Base-by-base conservation (phyloP, 2,329 filamentous ascomycete species). In the Clonostachys sp. region DNA sequence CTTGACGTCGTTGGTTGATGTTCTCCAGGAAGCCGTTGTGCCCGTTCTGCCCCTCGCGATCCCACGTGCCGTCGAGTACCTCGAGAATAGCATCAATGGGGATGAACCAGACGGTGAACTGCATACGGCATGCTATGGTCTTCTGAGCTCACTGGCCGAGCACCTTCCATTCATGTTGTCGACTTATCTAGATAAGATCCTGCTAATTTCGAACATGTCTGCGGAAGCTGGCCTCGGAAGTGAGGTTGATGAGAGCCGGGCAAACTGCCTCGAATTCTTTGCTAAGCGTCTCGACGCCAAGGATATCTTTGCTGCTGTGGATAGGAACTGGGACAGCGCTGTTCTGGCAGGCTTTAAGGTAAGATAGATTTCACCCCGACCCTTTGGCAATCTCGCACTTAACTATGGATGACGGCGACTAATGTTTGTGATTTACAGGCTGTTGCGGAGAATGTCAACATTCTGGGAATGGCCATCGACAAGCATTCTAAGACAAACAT, bases 101-200 rank as follows among this genome's bases (percentile, higher is more conserved):
- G 75, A 74, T 13, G 70, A 73, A 24, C 71, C 75, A 34, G 78
- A 84, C 46, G 67, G 74, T 16, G 80, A 83, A 54, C 71, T 96
- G 33, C 89, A 95, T 62, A 89, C 92, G 57, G 90, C 92, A 4
- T 81, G 84, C 9, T 96, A 88, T 65, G 80, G 88, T 0, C 83
- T 97, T 49, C 74, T 96, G 51, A 86, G 84, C 43, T 81, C 90
- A 8, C 74, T 96, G 41, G 81, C 92, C 12, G 85, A 94, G 55
- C 83, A 94, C 56, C 72, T 97, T 24, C 90, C 92, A 1, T 96
- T 89, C 68, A 95, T 97, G 83, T 75, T 97, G 51, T 89, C 90
- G 12, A 75, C 79, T 6, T 85, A 92, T 55, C 67, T 97, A 12
- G 83, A 88, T 52, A 81, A 78, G 44, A 77, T 95, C 42, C 68